A percentile compares a stretch with the other conserved stretches of the same genome.
Evolutionary conservation across 2,329 filamentous ascomycete genomes (phyloP).

Genomic region (Cladosporium sp.): DNA sequence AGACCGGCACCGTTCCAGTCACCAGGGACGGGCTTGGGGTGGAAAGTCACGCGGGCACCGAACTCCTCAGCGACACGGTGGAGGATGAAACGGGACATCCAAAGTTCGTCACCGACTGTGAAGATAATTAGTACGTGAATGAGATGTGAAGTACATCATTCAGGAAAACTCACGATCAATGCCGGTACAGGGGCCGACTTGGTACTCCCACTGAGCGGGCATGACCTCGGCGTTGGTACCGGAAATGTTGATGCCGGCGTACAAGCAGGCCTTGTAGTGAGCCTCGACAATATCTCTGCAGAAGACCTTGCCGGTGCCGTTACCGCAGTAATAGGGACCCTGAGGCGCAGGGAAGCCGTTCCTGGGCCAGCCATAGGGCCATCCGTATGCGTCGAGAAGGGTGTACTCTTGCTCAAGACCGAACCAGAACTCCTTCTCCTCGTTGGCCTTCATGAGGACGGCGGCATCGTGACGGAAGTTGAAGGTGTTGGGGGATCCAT

Average conservation of each 20-base stretch:
- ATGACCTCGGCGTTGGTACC: constrained; percentile 99
- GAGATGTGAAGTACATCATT: not conserved
- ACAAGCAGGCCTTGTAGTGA: constrained; percentile 87
- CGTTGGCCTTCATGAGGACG: constrained; percentile 85
- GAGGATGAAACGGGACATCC: constrained; percentile 86
- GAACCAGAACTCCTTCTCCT: constrained; percentile 87
- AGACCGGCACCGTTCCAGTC: constrained; percentile 97
- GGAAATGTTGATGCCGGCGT: constrained; percentile 86
- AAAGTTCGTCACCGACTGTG: constrained; percentile 89
- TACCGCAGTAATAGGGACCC: constrained; percentile 97
- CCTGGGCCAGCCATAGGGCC: constrained; percentile 89
- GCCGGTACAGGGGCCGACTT: constrained; percentile 84
- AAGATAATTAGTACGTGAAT: constrained; percentile 1
- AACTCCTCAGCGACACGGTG: constrained; percentile 94
- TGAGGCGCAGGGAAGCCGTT: constrained; percentile 88
- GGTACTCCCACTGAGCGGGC: constrained; percentile 97
- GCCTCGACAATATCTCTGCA: constrained; percentile 97
- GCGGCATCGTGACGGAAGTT: constrained; percentile 93
- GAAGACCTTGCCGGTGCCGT: constrained; percentile 94
- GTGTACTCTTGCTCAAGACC: constrained; percentile 98
- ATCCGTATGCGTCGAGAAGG: constrained; percentile 76
- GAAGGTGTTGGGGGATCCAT: constrained; percentile 96
- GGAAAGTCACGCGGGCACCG: constrained; percentile 89
- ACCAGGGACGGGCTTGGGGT: constrained; percentile 92
- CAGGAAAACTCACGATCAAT: constrained; percentile 63